Evolutionary conservation across 1,284 basidiomycete species (phyloP).

Genomic region (Hypsizygus ulmarius): DNA sequence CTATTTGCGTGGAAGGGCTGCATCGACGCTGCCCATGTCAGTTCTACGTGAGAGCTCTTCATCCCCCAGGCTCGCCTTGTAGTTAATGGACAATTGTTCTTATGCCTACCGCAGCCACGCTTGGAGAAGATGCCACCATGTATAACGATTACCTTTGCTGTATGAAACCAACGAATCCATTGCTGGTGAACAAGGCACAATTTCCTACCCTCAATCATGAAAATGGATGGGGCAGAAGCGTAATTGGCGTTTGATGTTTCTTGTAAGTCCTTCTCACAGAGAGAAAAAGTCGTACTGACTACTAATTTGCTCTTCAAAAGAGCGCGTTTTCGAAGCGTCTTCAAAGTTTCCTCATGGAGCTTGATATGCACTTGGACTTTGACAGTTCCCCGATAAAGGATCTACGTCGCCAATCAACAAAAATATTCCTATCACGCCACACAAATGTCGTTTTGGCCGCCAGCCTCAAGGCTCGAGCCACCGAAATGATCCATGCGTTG

Average conservation of each 20-base stretch:
- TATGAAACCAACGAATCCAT: too few relatives aligned
- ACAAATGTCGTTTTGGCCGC: slow-evolving; percentile 5
- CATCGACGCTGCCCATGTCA: slow-evolving; percentile 1
- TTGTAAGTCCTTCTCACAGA: too few relatives aligned
- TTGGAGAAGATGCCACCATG: too few relatives aligned
- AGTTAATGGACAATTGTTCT: background rate
- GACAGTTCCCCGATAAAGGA: slow-evolving; percentile 12
- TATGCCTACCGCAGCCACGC: slow-evolving; percentile 2
- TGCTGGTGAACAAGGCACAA: too few relatives aligned
- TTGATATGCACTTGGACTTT: slow-evolving; percentile 8
- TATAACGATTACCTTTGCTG: too few relatives aligned
- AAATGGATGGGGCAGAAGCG: too few relatives aligned
- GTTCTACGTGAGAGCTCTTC: background rate
- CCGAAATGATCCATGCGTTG: slow-evolving; percentile 4
- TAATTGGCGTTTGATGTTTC: too few relatives aligned
- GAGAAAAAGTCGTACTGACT: too few relatives aligned
- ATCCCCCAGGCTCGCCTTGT: background rate
- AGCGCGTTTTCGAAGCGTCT: too few relatives aligned
- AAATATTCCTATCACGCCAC: slow-evolving; percentile 14
- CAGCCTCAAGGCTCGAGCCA: background rate
- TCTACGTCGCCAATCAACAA: slow-evolving; percentile 6
- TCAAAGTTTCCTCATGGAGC: background rate
- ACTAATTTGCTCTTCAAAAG: too few relatives aligned
- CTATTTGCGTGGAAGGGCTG: background rate
- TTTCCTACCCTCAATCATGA: too few relatives aligned